Percentiles rank a stretch among this genome's conserved stretches.
phyloP scores from a whole-genome alignment of 176 grass and related monocot genomes.

The Paspalum vaginatum region DNA sequence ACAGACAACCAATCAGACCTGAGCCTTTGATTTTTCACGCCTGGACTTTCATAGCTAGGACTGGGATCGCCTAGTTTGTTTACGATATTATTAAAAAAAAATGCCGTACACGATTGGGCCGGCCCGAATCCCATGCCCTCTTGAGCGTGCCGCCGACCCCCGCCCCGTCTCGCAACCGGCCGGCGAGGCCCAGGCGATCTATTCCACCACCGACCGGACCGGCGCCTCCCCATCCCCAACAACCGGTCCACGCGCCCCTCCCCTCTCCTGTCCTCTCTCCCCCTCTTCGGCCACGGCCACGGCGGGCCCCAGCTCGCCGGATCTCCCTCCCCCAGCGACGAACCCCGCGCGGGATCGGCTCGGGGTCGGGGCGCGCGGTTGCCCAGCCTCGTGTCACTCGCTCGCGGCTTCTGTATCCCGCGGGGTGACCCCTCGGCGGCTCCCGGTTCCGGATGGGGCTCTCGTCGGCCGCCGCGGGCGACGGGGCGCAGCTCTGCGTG shows the following conservation, averaged over 20 bases:
- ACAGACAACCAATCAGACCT: too few species aligned
- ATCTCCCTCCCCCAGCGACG: background rate
- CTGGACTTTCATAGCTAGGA: too few species aligned
- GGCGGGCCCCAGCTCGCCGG: background rate
- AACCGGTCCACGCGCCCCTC: slow-evolving; percentile 17
- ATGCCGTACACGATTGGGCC: too few species aligned
- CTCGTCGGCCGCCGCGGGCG: slow-evolving; percentile 51
- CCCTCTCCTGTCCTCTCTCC: background rate
- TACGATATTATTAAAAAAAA: too few species aligned
- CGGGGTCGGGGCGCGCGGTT: background rate
- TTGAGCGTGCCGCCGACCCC: too few species aligned
- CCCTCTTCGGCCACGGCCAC: background rate
- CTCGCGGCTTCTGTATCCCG: background rate
- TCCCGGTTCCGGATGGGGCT: slow-evolving; percentile 50
- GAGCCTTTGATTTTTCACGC: too few species aligned
- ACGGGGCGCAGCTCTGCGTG: slow-evolving; percentile 79
- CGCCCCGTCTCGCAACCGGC: too few species aligned
- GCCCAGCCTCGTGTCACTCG: background rate
- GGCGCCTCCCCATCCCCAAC: background rate
- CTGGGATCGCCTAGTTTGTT: too few species aligned
- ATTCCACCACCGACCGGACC: too few species aligned
- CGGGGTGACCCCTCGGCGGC: slow-evolving; percentile 12
- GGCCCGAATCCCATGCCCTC: too few species aligned
- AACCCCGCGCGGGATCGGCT: background rate
- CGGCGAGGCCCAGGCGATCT: too few species aligned